These are phyloP conservation scores for Penicillium canescens DNA, from an alignment of 495 filamentous ascomycete species.

Conservation along the genomic window DNA sequence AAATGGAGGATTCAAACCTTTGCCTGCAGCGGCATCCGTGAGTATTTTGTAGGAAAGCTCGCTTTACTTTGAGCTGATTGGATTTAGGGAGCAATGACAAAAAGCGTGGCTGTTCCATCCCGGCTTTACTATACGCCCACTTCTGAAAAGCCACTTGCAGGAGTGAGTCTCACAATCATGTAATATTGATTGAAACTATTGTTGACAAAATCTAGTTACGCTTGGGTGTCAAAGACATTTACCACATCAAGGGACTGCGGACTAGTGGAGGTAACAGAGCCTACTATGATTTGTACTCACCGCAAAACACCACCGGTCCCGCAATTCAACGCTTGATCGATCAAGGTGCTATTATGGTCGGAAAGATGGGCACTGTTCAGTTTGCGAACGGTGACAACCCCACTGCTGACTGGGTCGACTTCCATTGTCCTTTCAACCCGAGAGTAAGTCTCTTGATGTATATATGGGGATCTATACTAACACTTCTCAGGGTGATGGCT, in stretches of 20 bases:
- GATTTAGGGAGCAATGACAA: slow-evolving; percentile 16
- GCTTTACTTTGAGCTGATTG: slow-evolving; percentile 4
- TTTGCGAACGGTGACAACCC: slow-evolving; percentile 42
- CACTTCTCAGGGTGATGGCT: slow-evolving; percentile 34
- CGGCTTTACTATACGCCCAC: slow-evolving; percentile 39
- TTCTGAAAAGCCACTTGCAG: slow-evolving; percentile 33
- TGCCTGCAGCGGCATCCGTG: slow-evolving; percentile 36
- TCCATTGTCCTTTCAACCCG: slow-evolving; percentile 44
- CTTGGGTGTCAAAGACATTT: slow-evolving; percentile 48
- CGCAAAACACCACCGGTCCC: slow-evolving; percentile 28
- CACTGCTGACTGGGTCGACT: slow-evolving; percentile 43
- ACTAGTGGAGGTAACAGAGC: slow-evolving; percentile 44
- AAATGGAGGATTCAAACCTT: slow-evolving; percentile 33
- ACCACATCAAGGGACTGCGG: slow-evolving; percentile 40
- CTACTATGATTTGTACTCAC: slow-evolving; percentile 37
- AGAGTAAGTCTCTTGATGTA: slow-evolving; percentile 11
- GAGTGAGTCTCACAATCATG: slow-evolving; percentile 6
- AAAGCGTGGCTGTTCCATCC: slow-evolving; percentile 42
- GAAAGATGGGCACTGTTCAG: slow-evolving; percentile 49
- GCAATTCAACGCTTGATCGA: slow-evolving; percentile 40
- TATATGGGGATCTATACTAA: background rate
- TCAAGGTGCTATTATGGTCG: slow-evolving; percentile 47
- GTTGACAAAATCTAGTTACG: slow-evolving; percentile 19
- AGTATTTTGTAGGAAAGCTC: slow-evolving; percentile 7
- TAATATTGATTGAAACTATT: background rate